These are phyloP conservation scores for Plantago ovata DNA, from an alignment of 257 asterid species.

Conservation along the genomic window DNA sequence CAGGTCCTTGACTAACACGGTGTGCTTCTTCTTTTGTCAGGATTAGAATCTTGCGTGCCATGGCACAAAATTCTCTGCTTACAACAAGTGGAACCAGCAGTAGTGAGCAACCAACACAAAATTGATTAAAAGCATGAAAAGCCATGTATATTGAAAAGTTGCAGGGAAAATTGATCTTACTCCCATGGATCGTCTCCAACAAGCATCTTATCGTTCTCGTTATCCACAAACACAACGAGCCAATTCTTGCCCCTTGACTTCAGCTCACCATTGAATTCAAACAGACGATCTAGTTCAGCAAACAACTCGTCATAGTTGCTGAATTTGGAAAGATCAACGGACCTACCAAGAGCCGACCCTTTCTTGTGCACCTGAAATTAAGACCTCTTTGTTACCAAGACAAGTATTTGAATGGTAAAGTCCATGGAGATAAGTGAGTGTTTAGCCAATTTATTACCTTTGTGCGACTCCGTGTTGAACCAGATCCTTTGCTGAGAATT, in stretches of 20 bases:
- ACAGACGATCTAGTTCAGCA: slow-evolving; percentile 54
- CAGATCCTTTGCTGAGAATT: slow-evolving; percentile 40
- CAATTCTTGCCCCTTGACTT: slow-evolving; percentile 52
- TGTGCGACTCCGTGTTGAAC: slow-evolving; percentile 87
- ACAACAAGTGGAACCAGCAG: not conserved
- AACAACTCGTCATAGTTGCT: slow-evolving; percentile 57
- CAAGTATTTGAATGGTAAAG: slow-evolving; percentile 15
- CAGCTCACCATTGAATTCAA: slow-evolving; percentile 67
- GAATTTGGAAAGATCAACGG: slow-evolving; percentile 86
- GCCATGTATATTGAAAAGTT: not conserved
- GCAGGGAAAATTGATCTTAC: slow-evolving; percentile 30
- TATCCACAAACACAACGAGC: slow-evolving; percentile 64
- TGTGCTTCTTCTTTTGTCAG: slow-evolving; percentile 84
- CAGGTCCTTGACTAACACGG: slow-evolving; percentile 69
- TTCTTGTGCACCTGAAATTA: slow-evolving; percentile 81
- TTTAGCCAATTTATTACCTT: slow-evolving; percentile 47
- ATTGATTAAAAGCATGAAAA: too few relatives aligned
- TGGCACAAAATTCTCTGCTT: slow-evolving; percentile 79
- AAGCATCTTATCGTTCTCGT: slow-evolving; percentile 79
- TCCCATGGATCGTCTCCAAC: slow-evolving; percentile 82
- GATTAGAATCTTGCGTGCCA: slow-evolving; percentile 83
- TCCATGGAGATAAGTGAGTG: not conserved
- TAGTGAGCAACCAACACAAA: slow-evolving; percentile 6
- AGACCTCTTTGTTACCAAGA: slow-evolving; percentile 2
- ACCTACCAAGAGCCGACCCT: slow-evolving; percentile 92